Evolutionary conservation across 768 basidiomycete species (phyloP).

Genomic region (Boletus tomentosulus): DNA sequence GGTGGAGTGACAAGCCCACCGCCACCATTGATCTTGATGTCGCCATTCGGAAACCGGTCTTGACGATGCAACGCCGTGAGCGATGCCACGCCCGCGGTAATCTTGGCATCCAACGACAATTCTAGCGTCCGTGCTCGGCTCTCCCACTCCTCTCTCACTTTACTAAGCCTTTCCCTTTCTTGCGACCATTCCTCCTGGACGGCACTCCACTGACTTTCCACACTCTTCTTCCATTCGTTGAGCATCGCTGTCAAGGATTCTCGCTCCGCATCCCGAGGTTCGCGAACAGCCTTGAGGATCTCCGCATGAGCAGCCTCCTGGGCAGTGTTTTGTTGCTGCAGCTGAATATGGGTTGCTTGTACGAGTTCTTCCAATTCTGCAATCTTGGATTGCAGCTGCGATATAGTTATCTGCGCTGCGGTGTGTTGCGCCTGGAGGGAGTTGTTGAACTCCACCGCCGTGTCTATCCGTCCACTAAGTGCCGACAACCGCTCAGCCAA

Average conservation of each 20-base stretch:
- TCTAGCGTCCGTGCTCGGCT: constrained; percentile 50
- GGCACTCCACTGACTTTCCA: constrained; percentile 75
- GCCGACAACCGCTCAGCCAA: constrained; percentile 58
- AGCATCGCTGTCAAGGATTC: constrained; percentile 53
- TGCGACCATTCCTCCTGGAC: constrained; percentile 80
- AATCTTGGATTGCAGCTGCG: constrained; percentile 65
- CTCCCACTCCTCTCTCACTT: constrained; percentile 84
- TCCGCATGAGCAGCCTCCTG: constrained; percentile 34
- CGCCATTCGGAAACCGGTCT: constrained; percentile 34
- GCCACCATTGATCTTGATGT: constrained; percentile 26
- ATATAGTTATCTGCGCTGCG: constrained; percentile 72
- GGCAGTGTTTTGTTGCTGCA: constrained; percentile 35
- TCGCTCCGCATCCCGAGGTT: constrained; percentile 36
- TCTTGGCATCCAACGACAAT: constrained; percentile 46
- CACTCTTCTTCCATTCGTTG: constrained; percentile 68
- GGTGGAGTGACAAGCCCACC: constrained; percentile 71
- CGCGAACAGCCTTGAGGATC: constrained; percentile 31
- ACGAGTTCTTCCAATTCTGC: constrained; percentile 63
- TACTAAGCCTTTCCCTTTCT: constrained; percentile 70
- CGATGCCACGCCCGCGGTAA: constrained; percentile 30
- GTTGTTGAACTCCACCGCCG: constrained; percentile 68
- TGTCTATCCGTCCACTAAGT: constrained; percentile 69
- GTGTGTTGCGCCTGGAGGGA: constrained; percentile 75
- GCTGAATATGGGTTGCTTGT: constrained; percentile 41
- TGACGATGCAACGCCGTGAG: constrained; percentile 33